Evolutionary conservation across 768 basidiomycete genomes (phyloP).

Genomic region (Suillus luteus): DNA sequence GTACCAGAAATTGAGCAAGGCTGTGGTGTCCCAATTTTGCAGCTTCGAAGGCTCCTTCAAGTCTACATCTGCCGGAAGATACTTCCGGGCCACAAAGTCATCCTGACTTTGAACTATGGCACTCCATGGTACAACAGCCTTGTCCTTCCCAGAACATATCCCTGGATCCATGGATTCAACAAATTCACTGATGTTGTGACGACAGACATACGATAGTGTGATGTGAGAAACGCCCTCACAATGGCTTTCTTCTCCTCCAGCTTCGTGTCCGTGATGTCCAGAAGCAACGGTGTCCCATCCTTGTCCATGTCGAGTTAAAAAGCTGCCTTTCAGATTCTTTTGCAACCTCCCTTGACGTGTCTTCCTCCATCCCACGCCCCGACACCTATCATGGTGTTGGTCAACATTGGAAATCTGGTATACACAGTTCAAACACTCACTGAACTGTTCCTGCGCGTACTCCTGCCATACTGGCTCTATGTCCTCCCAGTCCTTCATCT

Average conservation of each 20-base stretch:
- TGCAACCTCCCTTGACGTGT: not conserved
- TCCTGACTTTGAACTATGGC: too few relatives aligned
- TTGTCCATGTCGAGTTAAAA: not conserved
- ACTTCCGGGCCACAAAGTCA: too few relatives aligned
- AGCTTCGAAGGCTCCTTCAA: too few relatives aligned
- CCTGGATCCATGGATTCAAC: too few relatives aligned
- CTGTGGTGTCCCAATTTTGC: too few relatives aligned
- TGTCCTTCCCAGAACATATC: too few relatives aligned
- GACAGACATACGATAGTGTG: too few relatives aligned
- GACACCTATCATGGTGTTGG: slow-evolving; percentile 3
- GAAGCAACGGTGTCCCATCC: not conserved
- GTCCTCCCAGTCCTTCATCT: not conserved
- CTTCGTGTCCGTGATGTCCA: not conserved
- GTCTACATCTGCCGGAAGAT: too few relatives aligned
- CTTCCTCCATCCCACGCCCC: not conserved
- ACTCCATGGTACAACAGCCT: too few relatives aligned
- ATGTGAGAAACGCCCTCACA: not conserved
- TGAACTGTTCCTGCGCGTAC: not conserved
- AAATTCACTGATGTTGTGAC: too few relatives aligned
- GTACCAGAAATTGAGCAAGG: too few relatives aligned
- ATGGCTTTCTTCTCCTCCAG: not conserved
- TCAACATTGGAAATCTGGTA: rapidly evolving
- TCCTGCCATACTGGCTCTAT: not conserved
- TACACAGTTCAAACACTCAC: not conserved
- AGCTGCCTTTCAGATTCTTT: not conserved